Conservation (phyloP, 352 stramenopile species). For the Peronosclerospora sorghi region DNA sequence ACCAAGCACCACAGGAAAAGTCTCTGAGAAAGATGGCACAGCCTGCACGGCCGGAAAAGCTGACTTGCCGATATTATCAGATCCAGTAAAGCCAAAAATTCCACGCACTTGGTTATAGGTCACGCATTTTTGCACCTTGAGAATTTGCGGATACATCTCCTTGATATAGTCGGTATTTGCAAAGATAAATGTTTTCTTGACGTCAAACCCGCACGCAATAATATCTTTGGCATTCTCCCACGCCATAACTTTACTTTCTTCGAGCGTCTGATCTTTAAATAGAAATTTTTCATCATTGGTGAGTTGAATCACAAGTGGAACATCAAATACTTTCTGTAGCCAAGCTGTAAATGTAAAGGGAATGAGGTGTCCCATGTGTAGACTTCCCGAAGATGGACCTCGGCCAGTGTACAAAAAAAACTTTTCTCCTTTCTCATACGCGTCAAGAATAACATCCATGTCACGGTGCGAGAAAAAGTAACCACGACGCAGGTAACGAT, state of each 20-base stretch:
- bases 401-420: conserved; percentile 99
- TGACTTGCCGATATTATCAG: conserved; percentile 97
- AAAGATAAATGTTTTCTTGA: conserved; percentile 99
- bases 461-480: conserved; percentile 99
- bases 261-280: conserved; percentile 94
- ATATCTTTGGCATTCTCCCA: conserved; percentile 99
- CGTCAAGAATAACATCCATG: conserved; percentile 90
- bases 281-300: conserved; percentile 99
- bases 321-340: conserved; percentile 97
- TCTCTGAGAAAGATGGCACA: conserved; percentile 94
- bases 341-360: conserved; percentile 99
- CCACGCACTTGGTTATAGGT: conserved; percentile 96
- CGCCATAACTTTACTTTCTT: conserved; percentile 87
- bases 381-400: conserved; percentile 92
- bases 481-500: conserved; percentile 95
- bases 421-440: conserved; percentile 92
- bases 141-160: conserved; percentile 98
- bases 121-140: conserved; percentile 98
- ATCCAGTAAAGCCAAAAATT: conserved; percentile 99
- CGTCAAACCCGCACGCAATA: conserved; percentile 95
- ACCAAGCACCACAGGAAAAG: conserved; percentile 90
- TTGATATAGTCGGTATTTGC: conserved; percentile 98
- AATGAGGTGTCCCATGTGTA: conserved; percentile 99
- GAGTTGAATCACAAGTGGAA: conserved; percentile 99
- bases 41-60: conserved; percentile 98